Evolutionary conservation across 2,329 filamentous ascomycete genomes (phyloP).

Genomic region (Lecanicillium sp.): DNA sequence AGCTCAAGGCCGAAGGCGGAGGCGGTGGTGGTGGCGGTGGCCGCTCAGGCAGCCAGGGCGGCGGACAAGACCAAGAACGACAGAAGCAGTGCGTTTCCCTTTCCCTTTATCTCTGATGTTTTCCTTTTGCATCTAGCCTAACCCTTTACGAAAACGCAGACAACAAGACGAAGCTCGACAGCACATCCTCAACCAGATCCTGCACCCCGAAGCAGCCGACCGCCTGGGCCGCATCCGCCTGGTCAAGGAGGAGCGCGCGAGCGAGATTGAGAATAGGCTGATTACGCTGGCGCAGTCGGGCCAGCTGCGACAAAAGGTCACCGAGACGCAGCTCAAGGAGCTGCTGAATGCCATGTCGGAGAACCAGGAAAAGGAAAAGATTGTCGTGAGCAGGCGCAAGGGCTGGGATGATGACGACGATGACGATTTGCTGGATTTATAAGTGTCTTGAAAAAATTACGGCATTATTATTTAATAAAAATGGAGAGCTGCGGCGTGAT

Average conservation of each 20-base stretch:
- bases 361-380: slow-evolving; percentile 70
- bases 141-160: slow-evolving; percentile 17
- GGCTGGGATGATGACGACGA: slow-evolving; percentile 81
- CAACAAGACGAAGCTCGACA: slow-evolving; percentile 62
- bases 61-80: slow-evolving; percentile 49
- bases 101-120: not conserved
- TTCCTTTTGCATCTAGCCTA: slow-evolving; percentile 2
- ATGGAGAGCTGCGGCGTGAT: too few relatives aligned
- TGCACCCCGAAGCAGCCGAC: slow-evolving; percentile 88
- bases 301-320: slow-evolving; percentile 81
- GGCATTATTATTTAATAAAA: too few relatives aligned
- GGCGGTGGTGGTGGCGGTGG: slow-evolving; percentile 39
- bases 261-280: slow-evolving; percentile 84
- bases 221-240: slow-evolving; percentile 89
- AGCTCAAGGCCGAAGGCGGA: slow-evolving; percentile 70
- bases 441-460: slow-evolving; percentile 10
- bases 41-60: slow-evolving; percentile 17
- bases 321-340: slow-evolving; percentile 89
- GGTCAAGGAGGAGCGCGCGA: slow-evolving; percentile 86
- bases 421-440: slow-evolving; percentile 61
- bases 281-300: slow-evolving; percentile 86
- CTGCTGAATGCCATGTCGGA: slow-evolving; percentile 79
- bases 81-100: slow-evolving; percentile 36
- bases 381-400: slow-evolving; percentile 78
- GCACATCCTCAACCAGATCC: slow-evolving; percentile 81